These are phyloP conservation scores for Letharia lupina DNA, from an alignment of 495 filamentous ascomycete genomes.

Conservation along the genomic window DNA sequence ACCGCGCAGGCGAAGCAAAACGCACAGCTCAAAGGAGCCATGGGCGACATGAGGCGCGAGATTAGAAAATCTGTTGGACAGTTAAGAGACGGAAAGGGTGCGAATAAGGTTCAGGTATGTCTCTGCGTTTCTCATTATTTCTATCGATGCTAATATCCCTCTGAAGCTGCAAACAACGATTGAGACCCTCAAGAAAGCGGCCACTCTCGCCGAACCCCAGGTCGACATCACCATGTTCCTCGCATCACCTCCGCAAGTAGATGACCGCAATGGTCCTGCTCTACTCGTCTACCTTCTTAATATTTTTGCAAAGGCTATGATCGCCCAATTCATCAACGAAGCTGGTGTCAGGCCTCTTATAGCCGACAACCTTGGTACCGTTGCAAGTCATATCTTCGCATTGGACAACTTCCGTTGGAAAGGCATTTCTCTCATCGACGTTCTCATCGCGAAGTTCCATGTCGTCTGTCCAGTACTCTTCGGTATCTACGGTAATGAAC, in stretches of 20 bases:
- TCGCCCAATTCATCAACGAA: slow-evolving; percentile 70
- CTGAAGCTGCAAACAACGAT: slow-evolving; percentile 15
- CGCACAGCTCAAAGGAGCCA: slow-evolving; percentile 48
- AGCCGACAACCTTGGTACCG: slow-evolving; percentile 76
- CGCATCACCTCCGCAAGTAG: slow-evolving; percentile 44
- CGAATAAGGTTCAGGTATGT: slow-evolving; percentile 53
- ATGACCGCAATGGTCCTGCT: slow-evolving; percentile 52
- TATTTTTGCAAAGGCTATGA: slow-evolving; percentile 66
- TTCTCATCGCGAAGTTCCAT: slow-evolving; percentile 80
- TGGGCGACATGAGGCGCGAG: slow-evolving; percentile 67
- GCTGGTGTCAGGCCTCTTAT: slow-evolving; percentile 57
- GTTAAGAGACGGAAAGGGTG: slow-evolving; percentile 53
- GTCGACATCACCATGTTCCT: slow-evolving; percentile 65
- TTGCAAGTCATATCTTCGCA: slow-evolving; percentile 67
- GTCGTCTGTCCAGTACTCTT: slow-evolving; percentile 77
- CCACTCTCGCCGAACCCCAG: slow-evolving; percentile 38
- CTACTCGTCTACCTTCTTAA: slow-evolving; percentile 78
- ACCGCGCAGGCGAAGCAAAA: slow-evolving; percentile 41
- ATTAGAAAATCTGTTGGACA: slow-evolving; percentile 68
- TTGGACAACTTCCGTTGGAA: slow-evolving; percentile 57
- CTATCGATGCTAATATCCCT: slow-evolving; percentile 13
- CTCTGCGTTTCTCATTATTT: slow-evolving; percentile 20
- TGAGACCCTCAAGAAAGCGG: slow-evolving; percentile 10
- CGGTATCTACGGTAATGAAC: slow-evolving; percentile 70
- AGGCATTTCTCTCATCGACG: slow-evolving; percentile 67